A percentile compares a stretch with the other conserved stretches of the same genome.
Conservation (phyloP, 495 filamentous ascomycete species). For the Rhypophila decipiens region DNA sequence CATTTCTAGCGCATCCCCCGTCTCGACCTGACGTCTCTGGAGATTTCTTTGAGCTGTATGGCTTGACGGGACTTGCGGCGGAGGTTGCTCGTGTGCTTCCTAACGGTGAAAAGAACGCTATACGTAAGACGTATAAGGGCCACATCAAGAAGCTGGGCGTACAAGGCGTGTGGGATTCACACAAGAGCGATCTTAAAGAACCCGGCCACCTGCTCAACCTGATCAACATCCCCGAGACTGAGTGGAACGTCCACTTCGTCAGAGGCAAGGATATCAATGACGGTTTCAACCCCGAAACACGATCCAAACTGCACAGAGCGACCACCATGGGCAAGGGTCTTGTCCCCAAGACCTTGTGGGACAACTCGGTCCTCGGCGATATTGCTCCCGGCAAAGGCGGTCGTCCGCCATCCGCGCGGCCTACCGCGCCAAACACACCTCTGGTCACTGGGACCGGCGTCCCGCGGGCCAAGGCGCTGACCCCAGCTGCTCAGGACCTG, state of each 20-base stretch:
- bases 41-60: conserved; percentile 48
- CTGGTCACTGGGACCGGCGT: conserved; percentile 16
- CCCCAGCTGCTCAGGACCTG: conserved; percentile 15
- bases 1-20: conserved; percentile 39
- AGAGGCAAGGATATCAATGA: conserved; percentile 51
- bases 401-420: conserved; percentile 29
- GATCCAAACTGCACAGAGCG: conserved; percentile 34
- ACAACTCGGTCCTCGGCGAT: conserved; percentile 48
- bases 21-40: conserved; percentile 34
- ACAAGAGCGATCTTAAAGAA: conserved; percentile 36
- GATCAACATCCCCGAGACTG: conserved; percentile 46
- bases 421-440: conserved; percentile 39
- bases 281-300: conserved; percentile 32
- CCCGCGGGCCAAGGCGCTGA: conserved; percentile 24
- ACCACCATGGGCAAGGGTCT: conserved; percentile 41
- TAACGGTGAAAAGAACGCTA: conserved; percentile 49
- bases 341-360: conserved; percentile 43
- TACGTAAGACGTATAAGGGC: conserved; percentile 55
- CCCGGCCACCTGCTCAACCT: conserved; percentile 38
- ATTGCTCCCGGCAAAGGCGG: conserved; percentile 28
- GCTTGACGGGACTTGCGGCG: conserved; percentile 40
- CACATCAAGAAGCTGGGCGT: conserved; percentile 50
- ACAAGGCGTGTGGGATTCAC: conserved; percentile 46
- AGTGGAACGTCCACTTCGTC: conserved; percentile 44
- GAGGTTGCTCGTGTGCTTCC: conserved; percentile 49